Base-by-base conservation (phyloP, 768 basidiomycete genomes). In the Auriscalpium orientale region DNA sequence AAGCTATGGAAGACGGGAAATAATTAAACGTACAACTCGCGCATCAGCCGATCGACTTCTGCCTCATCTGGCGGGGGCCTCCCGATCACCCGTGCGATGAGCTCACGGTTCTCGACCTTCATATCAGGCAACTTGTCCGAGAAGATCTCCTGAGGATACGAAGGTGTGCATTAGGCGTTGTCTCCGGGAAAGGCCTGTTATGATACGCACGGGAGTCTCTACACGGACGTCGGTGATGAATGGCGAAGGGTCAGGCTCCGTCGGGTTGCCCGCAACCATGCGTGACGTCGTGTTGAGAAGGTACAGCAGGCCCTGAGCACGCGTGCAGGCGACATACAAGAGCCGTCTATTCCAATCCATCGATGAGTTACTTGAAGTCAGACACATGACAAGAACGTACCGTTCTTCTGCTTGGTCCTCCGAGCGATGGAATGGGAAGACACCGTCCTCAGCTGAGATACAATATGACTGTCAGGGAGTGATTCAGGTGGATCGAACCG, bases 281-380 rank as follows among this genome's bases (percentile, higher is more conserved):
- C 87, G 76, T 47, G 72, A 71, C 10, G 65, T 65, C 8, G 76
- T 70, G 59, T 82, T 72, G 1, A 79, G 73, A 33, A 89, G 65
- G 66, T 87, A 86, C 12, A 91, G 70, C 8, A 90, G 74, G 11
- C 75, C 74, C 65, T 93, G 87, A 0, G 91, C 91, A 10, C 92
- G 80, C 6, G 92, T 95, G 69, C 89, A 92, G 0, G 89, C 92
- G 8, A 95, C 92, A 64, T 93, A 95, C 15, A 93, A 78, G 54
- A 95, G 70, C 12, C 92, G 86, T 55, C 91, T 91, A 57, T 3
- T 35, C 33, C 21, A 37, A 33, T 28, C 7, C 28, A 28, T 28
- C 28, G 4, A 7, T 52, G 21, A 51, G 28, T 16, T 40, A 46
- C 49, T 33, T 4, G 46, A 10, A 36, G 34, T 34, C 6, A 16